Evolutionary conservation across 1,139 yeast genomes (phyloP).

Genomic region (Saccharomyces hybrid): DNA sequence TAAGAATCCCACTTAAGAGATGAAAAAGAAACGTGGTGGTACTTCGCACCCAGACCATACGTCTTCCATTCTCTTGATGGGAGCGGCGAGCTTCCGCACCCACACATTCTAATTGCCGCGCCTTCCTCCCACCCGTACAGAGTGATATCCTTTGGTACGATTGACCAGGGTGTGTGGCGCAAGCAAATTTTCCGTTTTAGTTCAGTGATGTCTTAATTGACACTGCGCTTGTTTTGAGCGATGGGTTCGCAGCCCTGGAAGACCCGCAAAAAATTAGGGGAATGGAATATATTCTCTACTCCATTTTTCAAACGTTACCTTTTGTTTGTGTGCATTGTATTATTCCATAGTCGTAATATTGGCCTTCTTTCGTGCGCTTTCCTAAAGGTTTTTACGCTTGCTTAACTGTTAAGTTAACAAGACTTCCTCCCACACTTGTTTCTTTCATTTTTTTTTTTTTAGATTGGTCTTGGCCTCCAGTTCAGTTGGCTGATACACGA

Average conservation of each 20-base stretch:
- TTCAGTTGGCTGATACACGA: background rate
- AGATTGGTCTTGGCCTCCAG: background rate
- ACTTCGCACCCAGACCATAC: background rate
- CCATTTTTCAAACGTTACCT: background rate
- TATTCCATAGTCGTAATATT: background rate
- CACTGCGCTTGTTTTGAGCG: background rate
- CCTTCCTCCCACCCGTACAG: background rate
- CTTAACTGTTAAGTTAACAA: background rate
- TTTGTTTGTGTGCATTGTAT: background rate
- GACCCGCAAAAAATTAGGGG: background rate
- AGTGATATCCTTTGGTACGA: background rate
- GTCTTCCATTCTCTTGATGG: background rate
- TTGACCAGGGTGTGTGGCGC: background rate
- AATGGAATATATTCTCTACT: background rate
- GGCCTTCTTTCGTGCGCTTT: background rate
- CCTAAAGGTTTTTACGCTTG: background rate
- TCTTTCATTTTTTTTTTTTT: background rate
- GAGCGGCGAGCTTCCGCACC: background rate
- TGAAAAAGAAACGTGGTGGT: background rate
- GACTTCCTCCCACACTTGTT: background rate
- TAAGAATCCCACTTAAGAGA: background rate
- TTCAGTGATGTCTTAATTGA: background rate
- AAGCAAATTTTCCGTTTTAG: background rate
- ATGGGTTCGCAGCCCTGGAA: background rate
- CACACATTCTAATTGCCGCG: background rate